Conservation (phyloP, 768 basidiomycete genomes). For the Strobilomyces confusus region DNA sequence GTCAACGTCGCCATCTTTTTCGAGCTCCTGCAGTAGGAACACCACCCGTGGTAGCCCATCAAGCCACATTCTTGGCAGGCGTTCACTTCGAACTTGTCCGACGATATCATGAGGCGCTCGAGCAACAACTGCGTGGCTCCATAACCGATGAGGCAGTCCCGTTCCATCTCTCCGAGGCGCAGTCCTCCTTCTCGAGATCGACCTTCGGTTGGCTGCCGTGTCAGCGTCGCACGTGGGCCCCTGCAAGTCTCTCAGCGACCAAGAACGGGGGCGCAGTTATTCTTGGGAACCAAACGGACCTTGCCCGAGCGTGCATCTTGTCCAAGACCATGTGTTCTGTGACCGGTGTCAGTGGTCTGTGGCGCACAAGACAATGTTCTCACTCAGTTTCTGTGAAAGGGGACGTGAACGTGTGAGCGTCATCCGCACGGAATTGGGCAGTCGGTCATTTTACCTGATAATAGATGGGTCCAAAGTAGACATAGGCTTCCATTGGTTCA, state of each 20-base stretch:
- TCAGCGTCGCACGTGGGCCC: constrained; percentile 93
- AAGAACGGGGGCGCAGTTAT: not conserved
- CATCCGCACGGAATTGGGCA: constrained; percentile 3
- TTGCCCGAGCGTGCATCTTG: constrained; percentile 99
- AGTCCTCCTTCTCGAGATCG: constrained; percentile 96
- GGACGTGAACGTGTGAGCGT: constrained; percentile 1
- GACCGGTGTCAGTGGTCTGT: constrained; percentile 10
- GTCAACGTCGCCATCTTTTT: constrained; percentile 95
- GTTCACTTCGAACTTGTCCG: constrained; percentile 96
- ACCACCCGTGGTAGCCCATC: constrained; percentile 95
- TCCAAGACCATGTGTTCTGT: constrained; percentile 99
- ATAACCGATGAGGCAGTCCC: constrained; percentile 96
- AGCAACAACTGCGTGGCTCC: constrained; percentile 97
- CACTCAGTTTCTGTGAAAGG: constrained; percentile 80
- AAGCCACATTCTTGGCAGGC: constrained; percentile 93
- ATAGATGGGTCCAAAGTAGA: constrained; percentile 98
- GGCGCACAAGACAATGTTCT: constrained; percentile 28
- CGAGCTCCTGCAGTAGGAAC: constrained; percentile 96
- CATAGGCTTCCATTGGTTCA: constrained; percentile 93
- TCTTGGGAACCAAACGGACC: constrained; percentile 43
- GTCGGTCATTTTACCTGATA: constrained; percentile 65
- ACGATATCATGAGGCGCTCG: constrained; percentile 98
- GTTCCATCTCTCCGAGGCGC: constrained; percentile 98
- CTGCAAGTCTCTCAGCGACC: constrained; percentile 37
- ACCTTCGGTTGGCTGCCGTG: constrained; percentile 97